Percentiles rank a stretch among this genome's conserved stretches.
phyloP scores from a whole-genome alignment of 495 filamentous ascomycete genomes.

The Podospora australis region DNA sequence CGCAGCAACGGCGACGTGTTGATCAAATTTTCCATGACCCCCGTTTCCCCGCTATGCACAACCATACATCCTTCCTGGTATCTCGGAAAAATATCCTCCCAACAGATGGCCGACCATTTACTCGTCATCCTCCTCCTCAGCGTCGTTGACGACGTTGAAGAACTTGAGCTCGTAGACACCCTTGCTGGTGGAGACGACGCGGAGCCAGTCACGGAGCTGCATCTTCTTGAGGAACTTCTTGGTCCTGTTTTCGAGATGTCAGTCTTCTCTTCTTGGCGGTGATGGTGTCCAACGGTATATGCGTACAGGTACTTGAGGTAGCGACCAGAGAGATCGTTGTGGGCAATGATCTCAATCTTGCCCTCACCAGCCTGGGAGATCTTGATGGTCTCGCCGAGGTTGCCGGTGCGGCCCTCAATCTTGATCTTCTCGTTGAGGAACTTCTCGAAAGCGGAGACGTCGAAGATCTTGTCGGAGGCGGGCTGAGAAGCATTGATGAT shows the following conservation, averaged over 20 bases:
- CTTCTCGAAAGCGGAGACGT: slow-evolving; percentile 97
- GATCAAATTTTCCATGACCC: slow-evolving; percentile 20
- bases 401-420: slow-evolving; percentile 94
- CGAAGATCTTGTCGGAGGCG: slow-evolving; percentile 99
- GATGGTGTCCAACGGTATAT: neutral
- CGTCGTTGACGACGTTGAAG: slow-evolving; percentile 99
- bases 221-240: slow-evolving; percentile 99
- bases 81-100: slow-evolving; percentile 15
- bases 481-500: slow-evolving; percentile 98
- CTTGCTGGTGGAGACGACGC: slow-evolving; percentile 92
- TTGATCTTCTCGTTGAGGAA: slow-evolving; percentile 99
- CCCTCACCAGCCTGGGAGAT: slow-evolving; percentile 89
- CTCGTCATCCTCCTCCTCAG: slow-evolving; percentile 94
- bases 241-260: slow-evolving; percentile 53
- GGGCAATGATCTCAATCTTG: slow-evolving; percentile 95
- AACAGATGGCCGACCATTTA: slow-evolving; percentile 43
- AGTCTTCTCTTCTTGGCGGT: neutral
- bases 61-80: slow-evolving; percentile 18
- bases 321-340: slow-evolving; percentile 95
- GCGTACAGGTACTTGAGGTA: slow-evolving; percentile 99
- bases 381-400: slow-evolving; percentile 88
- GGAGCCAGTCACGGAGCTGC: slow-evolving; percentile 99
- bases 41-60: slow-evolving; percentile 20
- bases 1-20: slow-evolving; percentile 18
- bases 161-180: slow-evolving; percentile 99